Evolutionary conservation across 1,284 basidiomycete species (phyloP).

Genomic region (Cryptococcus sp.): DNA sequence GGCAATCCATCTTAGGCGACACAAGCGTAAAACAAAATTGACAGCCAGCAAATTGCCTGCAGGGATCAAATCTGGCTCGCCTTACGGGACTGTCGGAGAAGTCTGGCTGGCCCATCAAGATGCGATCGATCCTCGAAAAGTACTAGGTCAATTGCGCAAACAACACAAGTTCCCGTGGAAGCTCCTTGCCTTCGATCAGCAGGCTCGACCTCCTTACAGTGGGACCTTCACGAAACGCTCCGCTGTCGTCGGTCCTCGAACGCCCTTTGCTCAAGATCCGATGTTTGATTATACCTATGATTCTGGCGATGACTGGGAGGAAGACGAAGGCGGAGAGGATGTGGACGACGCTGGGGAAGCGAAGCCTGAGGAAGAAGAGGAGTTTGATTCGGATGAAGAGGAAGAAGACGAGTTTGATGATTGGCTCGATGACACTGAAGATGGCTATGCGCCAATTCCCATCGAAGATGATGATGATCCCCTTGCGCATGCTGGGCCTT

Average conservation of each 20-base stretch:
- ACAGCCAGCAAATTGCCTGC: conserved; percentile 9
- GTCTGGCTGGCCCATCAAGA: conserved; percentile 36
- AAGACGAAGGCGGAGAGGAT: conserved; percentile 45
- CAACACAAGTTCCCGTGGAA: conserved; percentile 42
- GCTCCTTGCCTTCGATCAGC: conserved; percentile 43
- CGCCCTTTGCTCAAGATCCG: conserved; percentile 45
- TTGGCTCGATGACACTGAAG: conserved; percentile 38
- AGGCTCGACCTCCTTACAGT: conserved; percentile 43
- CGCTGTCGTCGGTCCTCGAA: conserved; percentile 43
- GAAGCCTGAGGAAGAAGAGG: conserved; percentile 1
- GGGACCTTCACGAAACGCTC: conserved; percentile 46
- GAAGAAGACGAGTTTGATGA: conserved; percentile 38
- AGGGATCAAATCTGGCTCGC: conserved; percentile 37
- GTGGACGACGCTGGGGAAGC: conserved; percentile 34
- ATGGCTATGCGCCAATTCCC: conserved; percentile 10
- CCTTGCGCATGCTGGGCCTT: conserved; percentile 1
- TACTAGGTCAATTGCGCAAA: conserved; percentile 35
- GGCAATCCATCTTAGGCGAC: conserved; percentile 23
- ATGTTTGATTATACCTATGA: conserved; percentile 47
- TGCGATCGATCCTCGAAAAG: conserved; percentile 40
- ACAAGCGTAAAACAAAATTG: conserved; percentile 4
- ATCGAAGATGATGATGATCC: conserved; percentile 12
- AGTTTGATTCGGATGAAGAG: conserved; percentile 26
- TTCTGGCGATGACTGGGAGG: conserved; percentile 48
- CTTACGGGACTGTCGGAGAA: conserved; percentile 32